These are phyloP conservation scores for Colletotrichum cuscutae DNA, from an alignment of 2,329 filamentous ascomycete species.

Conservation along the genomic window DNA sequence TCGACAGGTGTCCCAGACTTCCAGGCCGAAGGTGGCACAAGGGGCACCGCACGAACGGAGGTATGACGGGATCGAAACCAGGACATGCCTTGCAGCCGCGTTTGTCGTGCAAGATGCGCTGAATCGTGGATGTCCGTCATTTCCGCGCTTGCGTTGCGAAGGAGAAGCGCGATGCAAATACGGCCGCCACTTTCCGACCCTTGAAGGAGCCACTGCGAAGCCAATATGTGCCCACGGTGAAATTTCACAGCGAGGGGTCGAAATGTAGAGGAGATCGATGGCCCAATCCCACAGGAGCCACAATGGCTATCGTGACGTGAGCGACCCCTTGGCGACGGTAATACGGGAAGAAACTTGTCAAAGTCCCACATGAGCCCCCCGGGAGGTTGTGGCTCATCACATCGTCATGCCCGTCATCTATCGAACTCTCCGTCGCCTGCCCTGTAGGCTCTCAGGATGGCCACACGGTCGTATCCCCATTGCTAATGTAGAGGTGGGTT, in stretches of 20 bases:
- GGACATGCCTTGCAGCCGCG: conserved; percentile 26
- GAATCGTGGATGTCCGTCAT: conserved; percentile 16
- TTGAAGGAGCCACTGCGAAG: not conserved
- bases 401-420: conserved; percentile 27
- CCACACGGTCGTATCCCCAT: conserved; percentile 6
- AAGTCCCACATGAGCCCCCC: conserved; percentile 7
- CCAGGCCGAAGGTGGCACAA: conserved; percentile 17
- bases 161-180: conserved; percentile 25
- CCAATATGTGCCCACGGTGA: not conserved
- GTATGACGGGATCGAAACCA: conserved; percentile 13
- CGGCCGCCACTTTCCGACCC: conserved; percentile 9
- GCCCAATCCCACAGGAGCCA: not conserved
- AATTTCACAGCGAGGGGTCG: not conserved
- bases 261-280: not conserved
- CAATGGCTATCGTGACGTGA: conserved; percentile 5
- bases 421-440: not conserved
- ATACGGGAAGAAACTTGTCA: conserved; percentile 6
- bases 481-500: conserved; percentile 7
- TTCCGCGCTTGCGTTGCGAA: conserved; percentile 30
- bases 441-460: not conserved
- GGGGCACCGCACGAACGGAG: conserved; percentile 16
- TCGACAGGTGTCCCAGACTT: conserved; percentile 16
- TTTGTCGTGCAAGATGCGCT: conserved; percentile 22
- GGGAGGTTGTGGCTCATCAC: not conserved
- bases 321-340: conserved; percentile 12